These are phyloP conservation scores for Madurella mycetomatis DNA, from an alignment of 2,329 filamentous ascomycete genomes.

Conservation along the genomic window DNA sequence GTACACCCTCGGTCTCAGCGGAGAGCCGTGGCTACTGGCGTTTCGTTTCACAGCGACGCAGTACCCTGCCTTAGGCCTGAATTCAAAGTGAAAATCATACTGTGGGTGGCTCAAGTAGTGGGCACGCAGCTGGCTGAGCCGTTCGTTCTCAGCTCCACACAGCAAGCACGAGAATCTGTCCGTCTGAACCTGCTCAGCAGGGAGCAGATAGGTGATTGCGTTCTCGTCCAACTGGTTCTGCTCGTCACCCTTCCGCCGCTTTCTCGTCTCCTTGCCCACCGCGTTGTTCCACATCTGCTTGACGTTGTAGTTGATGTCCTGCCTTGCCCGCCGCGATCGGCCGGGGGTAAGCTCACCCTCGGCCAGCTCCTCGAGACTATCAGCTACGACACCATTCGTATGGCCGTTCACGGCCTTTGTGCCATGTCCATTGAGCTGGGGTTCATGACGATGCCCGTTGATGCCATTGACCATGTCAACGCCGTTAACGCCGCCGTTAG, in stretches of 20 bases:
- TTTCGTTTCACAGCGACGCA: constrained; percentile 38
- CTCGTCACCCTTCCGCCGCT: constrained; percentile 34
- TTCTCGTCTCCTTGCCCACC: constrained; percentile 46
- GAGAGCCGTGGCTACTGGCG: constrained; percentile 16
- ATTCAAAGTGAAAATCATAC: constrained; percentile 41
- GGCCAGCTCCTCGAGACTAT: constrained; percentile 41
- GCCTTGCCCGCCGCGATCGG: constrained; percentile 46
- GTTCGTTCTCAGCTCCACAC: constrained; percentile 45
- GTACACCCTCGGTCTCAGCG: constrained; percentile 33
- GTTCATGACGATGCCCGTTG: constrained; percentile 12
- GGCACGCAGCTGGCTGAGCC: constrained; percentile 43
- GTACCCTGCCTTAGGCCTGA: constrained; percentile 35
- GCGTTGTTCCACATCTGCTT: constrained; percentile 56
- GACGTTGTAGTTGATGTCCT: constrained; percentile 53
- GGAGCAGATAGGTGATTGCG: constrained; percentile 44
- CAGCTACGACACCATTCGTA: constrained; percentile 19
- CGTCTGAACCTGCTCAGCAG: constrained; percentile 42
- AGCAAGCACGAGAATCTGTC: constrained; percentile 48
- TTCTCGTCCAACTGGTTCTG: constrained; percentile 32
- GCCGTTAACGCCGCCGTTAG: constrained; percentile 32
- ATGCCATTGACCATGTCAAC: constrained; percentile 18
- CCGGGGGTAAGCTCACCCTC: constrained; percentile 49
- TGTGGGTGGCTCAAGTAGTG: constrained; percentile 47
- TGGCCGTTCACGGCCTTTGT: constrained; percentile 15
- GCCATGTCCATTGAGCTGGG: constrained; percentile 12